Percentiles rank a stretch among this genome's conserved stretches.
These are phyloP conservation scores for Oryza nivara DNA, from an alignment of 176 grass and related monocot genomes.

Conservation along the genomic window DNA sequence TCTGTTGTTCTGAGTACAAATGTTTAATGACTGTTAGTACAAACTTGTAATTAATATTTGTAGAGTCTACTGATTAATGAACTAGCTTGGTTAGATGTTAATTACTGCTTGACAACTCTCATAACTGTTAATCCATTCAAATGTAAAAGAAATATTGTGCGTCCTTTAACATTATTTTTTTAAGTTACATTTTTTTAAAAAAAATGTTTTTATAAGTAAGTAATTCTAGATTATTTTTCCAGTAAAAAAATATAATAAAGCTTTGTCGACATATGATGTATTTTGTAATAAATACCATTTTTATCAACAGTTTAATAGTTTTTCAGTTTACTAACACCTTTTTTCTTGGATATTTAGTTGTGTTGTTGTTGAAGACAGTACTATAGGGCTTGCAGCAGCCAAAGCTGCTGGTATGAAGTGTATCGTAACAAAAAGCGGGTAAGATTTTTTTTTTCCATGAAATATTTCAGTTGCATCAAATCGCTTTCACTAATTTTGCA, in stretches of 20 bases:
- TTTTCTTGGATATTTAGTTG: conserved; percentile 61
- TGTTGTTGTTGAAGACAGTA: conserved; percentile 97
- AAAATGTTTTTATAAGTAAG: background rate
- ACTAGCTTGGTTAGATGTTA: conserved; percentile 14
- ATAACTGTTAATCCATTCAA: conserved; percentile 11
- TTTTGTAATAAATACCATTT: background rate
- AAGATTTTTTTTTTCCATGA: conserved; percentile 16
- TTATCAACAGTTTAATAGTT: background rate
- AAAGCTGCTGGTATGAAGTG: conserved; percentile 94
- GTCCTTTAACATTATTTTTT: conserved; percentile 1
- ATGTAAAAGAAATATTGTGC: background rate
- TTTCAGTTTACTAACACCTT: background rate
- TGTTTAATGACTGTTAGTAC: background rate
- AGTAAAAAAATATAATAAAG: background rate
- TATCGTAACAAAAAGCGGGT: conserved; percentile 95
- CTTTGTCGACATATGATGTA: background rate
- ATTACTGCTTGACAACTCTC: background rate
- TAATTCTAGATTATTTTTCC: background rate
- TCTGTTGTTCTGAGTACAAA: conserved; percentile 7
- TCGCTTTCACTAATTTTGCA: background rate
- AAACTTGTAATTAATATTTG: background rate
- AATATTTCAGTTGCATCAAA: background rate
- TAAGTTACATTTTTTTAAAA: background rate
- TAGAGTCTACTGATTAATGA: background rate
- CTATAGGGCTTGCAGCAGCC: conserved; percentile 84